A percentile compares a stretch with the other conserved stretches of the same genome.
Evolutionary conservation across 2,329 filamentous ascomycete species (phyloP).

Genomic region (Hymenoscyphus fructigenus): DNA sequence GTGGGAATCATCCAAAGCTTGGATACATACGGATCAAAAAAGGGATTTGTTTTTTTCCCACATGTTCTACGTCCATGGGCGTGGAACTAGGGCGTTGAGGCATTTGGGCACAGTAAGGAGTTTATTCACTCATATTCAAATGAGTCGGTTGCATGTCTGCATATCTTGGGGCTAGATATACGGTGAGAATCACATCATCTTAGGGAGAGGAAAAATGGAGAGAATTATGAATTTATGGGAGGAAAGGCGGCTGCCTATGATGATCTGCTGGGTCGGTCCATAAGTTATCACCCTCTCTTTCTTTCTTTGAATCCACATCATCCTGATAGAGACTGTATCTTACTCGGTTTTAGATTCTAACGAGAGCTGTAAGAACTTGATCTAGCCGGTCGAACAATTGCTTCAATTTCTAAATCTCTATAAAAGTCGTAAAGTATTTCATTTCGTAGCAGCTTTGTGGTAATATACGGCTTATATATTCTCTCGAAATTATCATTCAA

Average conservation of each 20-base stretch:
- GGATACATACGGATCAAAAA: not conserved
- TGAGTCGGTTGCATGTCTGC: not conserved
- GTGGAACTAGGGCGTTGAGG: constrained; percentile 1
- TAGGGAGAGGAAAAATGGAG: not conserved
- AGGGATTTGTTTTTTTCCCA: not conserved
- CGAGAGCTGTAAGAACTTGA: not conserved
- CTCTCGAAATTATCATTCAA: too few relatives aligned
- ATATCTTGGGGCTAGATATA: not conserved
- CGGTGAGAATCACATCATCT: not conserved
- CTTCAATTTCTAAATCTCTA: not conserved
- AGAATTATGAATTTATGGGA: not conserved
- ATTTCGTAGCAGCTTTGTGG: too few relatives aligned
- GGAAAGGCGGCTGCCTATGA: not conserved
- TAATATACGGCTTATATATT: too few relatives aligned
- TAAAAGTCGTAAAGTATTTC: too few relatives aligned
- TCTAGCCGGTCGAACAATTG: not conserved
- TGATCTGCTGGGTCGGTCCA: not conserved
- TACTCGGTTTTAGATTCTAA: not conserved
- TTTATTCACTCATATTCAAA: not conserved
- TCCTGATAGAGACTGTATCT: not conserved
- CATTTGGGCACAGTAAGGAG: not conserved
- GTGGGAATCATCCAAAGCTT: not conserved
- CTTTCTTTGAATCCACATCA: not conserved
- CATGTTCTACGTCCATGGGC: not conserved
- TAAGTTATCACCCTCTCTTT: not conserved